phyloP scores from a whole-genome alignment of 2,329 filamentous ascomycete genomes.

The Chrysosporium queenslandicum region DNA sequence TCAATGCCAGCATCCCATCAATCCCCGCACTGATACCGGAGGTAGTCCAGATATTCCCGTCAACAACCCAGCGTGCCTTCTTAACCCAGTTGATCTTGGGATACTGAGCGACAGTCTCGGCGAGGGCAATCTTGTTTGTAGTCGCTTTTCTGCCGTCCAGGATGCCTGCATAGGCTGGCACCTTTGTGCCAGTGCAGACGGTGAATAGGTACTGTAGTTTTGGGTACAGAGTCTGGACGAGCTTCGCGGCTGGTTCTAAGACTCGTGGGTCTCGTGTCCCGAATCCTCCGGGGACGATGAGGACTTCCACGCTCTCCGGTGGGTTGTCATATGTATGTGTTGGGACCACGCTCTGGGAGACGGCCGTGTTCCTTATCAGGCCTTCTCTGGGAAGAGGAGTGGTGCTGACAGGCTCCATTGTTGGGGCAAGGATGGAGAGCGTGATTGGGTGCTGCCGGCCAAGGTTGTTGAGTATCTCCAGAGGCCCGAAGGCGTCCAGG shows the following conservation, averaged over 20 bases:
- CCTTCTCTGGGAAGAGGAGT: slow-evolving; percentile 13
- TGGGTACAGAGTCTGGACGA: slow-evolving; percentile 39
- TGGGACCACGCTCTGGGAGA: slow-evolving; percentile 36
- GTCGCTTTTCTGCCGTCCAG: slow-evolving; percentile 53
- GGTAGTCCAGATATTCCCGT: slow-evolving; percentile 58
- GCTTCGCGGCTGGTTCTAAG: slow-evolving; percentile 36
- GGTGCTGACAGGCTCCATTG: slow-evolving; percentile 27
- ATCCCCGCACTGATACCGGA: slow-evolving; percentile 56
- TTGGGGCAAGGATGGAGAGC: slow-evolving; percentile 27
- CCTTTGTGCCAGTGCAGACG: slow-evolving; percentile 55
- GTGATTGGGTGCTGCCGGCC: slow-evolving; percentile 18
- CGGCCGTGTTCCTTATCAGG: slow-evolving; percentile 8
- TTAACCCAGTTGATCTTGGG: slow-evolving; percentile 50
- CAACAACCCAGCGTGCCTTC: slow-evolving; percentile 53
- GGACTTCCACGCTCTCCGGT: slow-evolving; percentile 46
- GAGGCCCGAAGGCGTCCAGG: slow-evolving; percentile 38
- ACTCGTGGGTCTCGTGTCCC: slow-evolving; percentile 35
- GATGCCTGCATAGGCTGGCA: slow-evolving; percentile 50
- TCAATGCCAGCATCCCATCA: slow-evolving; percentile 51
- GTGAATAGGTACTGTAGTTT: slow-evolving; percentile 49
- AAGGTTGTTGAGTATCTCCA: slow-evolving; percentile 37
- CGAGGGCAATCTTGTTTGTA: slow-evolving; percentile 55
- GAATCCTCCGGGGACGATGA: slow-evolving; percentile 56
- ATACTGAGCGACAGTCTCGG: slow-evolving; percentile 39
- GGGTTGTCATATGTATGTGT: slow-evolving; percentile 48